Evolutionary conservation across 306 rosid genomes (phyloP), one percentile per base, ranked within the genome.

Genomic region (Trichosanthes cucumerina): DNA sequence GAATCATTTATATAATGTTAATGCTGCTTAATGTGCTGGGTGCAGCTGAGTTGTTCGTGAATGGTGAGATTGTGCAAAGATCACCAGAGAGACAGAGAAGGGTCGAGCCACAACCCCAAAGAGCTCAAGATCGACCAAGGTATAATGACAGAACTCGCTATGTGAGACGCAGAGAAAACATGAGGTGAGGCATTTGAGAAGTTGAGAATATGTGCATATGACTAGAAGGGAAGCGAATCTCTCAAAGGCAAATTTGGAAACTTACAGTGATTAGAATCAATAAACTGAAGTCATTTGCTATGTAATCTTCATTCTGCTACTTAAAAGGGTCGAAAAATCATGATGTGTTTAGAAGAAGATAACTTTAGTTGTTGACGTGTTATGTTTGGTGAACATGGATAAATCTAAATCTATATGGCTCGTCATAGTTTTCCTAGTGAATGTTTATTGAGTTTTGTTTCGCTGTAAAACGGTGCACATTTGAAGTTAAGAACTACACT

Each of bases 61-160:
- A 93, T n/a, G 99, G 98, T 62, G 96, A 92, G 87, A 92, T 96
- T 6, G 97, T 96, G 38, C 99, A 92, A 84, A 90, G 99, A 63
- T 59, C 98, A 5, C 99, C 97, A 1, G 98, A 96, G 47, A 92
- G 99, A 64, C 99, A 96, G 86, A 90, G 91, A 85, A 88, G 97
- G 88, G 98, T 94, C 83, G 97, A 94, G 79, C 97, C 96, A 2
- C 98, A 92, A 84, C 95, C 91, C 1, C 93, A 91, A 39, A 88
- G 98, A 82, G 92, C 90, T 65, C 89, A 88, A 26, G 97, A 92
- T 82, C 88, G 98, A 79, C 96, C 99, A 44, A 90, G 96, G 79
- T 96, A 93, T 91, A 92, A 90, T 39, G 99, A 96, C 62, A 80
- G 93, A 79, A 92, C 98, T 57, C 89, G 93, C 77, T 89, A 92